Base-by-base conservation (phyloP, 2,329 filamentous ascomycete species). In the Aspergillus sp. region DNA sequence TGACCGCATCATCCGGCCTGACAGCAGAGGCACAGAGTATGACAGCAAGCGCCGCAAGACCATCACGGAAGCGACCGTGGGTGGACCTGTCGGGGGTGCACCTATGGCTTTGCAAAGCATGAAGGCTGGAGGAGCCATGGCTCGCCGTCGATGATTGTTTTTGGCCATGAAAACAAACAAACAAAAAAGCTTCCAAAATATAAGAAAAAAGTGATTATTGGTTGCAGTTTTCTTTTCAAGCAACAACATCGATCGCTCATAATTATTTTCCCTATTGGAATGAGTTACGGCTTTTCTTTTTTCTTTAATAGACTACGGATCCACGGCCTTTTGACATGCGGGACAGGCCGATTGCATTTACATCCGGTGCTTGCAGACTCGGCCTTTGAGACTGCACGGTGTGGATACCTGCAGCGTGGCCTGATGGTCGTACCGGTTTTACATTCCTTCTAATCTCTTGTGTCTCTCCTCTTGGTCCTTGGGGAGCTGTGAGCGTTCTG, bases 1-100 rank as follows among this genome's bases (percentile, higher is more conserved):
- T 29, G 84, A 88, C 29, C 79, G 82, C 13, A 81, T 85, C 45
- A 73, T 76, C 40, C 82, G 86, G 9, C 78, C 84, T 19, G 76
- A 80, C 33, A 83, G 77, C 58, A 69, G 74, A 31, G 73, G 72
- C 31, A 78, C 78, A 36, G 80, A 83, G 36, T 73, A 86, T 37
- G 75, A 77, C 19, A 67, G 85, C 46, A 94, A 94, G 72, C 82
- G 89, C 54, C 83, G 88, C 51, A 91, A 90, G 74, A 90, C 86
- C 0, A 75, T 86, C 53, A 78, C 81, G 50, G 83, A 88, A 55
- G 71, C 75, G 8, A 62, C 61, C 5, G 68, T 77, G 34, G 73
- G 74, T 31, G 70, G 70, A 33, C 64, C 70, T 31, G 61, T 74
- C 19, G 65, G 65, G 11, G 65, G 66, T 5, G 55, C 65, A 7